These are phyloP conservation scores for Tilletia indica DNA, from an alignment of 1,284 basidiomycete genomes.

Conservation along the genomic window DNA sequence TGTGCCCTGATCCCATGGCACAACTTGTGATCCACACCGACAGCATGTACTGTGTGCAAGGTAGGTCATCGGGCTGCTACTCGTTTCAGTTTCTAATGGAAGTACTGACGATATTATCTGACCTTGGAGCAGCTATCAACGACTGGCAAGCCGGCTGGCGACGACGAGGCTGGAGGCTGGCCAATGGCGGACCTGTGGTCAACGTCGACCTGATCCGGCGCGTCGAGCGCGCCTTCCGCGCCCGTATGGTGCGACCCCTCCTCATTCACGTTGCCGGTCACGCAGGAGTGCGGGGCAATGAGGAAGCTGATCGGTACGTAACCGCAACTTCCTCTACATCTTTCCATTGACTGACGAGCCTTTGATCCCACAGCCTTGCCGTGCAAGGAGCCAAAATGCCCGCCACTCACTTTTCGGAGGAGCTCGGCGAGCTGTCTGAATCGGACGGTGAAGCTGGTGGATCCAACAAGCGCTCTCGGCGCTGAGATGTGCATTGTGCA, in stretches of 20 bases:
- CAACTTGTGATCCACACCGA: conserved; percentile 70
- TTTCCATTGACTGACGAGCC: background rate
- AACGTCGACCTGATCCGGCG: conserved; percentile 68
- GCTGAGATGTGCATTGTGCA: conserved; percentile 1
- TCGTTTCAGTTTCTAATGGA: too few relatives aligned
- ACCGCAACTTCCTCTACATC: background rate
- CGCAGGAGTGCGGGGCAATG: conserved; percentile 70
- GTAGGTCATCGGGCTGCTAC: conserved; percentile 1
- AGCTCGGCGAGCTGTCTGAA: conserved; percentile 3
- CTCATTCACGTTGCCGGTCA: conserved; percentile 73
- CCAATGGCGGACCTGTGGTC: conserved; percentile 63
- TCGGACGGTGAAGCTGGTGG: background rate
- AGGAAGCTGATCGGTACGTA: conserved; percentile 66
- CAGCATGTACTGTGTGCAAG: conserved; percentile 70
- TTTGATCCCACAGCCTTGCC: conserved; percentile 18
- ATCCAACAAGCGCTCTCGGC: background rate
- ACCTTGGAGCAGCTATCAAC: conserved; percentile 62
- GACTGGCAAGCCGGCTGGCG: conserved; percentile 69
- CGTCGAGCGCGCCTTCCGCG: conserved; percentile 55
- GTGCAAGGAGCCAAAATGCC: conserved; percentile 24
- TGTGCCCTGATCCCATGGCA: conserved; percentile 61
- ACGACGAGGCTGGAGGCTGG: conserved; percentile 61
- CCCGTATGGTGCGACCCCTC: conserved; percentile 31
- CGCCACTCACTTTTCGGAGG: background rate
- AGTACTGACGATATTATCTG: background rate